Conservation (phyloP, 352 stramenopile species). For the Phytophthora europaea region DNA sequence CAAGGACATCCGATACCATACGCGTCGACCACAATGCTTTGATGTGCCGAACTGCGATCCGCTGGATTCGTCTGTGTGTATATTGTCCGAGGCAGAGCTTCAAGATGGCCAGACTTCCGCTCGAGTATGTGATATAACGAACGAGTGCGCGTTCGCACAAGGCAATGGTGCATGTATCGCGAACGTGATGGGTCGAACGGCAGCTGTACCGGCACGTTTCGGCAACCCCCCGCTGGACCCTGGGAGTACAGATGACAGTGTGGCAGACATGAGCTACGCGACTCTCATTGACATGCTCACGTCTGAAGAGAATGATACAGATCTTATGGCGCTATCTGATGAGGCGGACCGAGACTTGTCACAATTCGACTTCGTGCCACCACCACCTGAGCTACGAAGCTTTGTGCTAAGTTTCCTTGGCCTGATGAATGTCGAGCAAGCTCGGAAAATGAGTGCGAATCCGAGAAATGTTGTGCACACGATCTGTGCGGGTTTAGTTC, state of each 20-base stretch:
- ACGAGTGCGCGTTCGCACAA: constrained; percentile 48
- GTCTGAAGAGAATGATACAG: constrained; percentile 36
- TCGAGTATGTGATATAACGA: constrained; percentile 63
- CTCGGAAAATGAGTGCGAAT: constrained; percentile 45
- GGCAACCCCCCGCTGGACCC: constrained; percentile 45
- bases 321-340: constrained; percentile 18
- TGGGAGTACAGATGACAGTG: constrained; percentile 5
- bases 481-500: constrained; percentile 61
- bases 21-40: constrained; percentile 67
- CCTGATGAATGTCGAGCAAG: constrained; percentile 67
- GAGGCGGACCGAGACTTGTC: constrained; percentile 2
- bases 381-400: constrained; percentile 54
- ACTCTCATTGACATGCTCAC: constrained; percentile 32
- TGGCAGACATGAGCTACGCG: constrained; percentile 36
- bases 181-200: constrained; percentile 10
- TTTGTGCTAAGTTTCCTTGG: constrained; percentile 78
- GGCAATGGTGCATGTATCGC: constrained; percentile 68
- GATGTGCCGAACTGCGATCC: constrained; percentile 65
- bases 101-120: constrained; percentile 24
- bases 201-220: constrained; percentile 45
- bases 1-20: constrained; percentile 73
- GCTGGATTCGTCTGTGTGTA: constrained; percentile 34
- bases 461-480: constrained; percentile 53
- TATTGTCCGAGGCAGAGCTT: constrained; percentile 18
- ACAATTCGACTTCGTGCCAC: constrained; percentile 39